phyloP scores from a whole-genome alignment of 2,329 filamentous ascomycete species.

The Calonectria fujianensis region DNA sequence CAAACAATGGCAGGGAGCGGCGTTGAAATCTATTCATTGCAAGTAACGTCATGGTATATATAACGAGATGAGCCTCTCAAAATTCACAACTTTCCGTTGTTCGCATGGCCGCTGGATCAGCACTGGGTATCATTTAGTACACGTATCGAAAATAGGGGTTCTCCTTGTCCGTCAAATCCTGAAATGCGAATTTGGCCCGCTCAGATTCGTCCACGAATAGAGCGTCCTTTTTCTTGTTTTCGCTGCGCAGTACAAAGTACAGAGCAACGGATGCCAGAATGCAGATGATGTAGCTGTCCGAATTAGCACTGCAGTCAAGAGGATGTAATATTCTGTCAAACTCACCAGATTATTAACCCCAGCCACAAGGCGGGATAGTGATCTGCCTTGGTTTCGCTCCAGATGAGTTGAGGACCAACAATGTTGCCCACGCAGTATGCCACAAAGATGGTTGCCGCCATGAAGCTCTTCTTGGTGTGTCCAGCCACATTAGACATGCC shows the following conservation, averaged over 20 bases:
- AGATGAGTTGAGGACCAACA: conserved; percentile 82
- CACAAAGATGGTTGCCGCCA: conserved; percentile 83
- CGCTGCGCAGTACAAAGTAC: conserved; percentile 75
- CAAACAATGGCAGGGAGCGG: conserved; percentile 41
- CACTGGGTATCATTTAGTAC: conserved; percentile 47
- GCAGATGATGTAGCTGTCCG: conserved; percentile 78
- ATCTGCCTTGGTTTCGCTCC: conserved; percentile 76
- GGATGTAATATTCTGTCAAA: rapidly evolving
- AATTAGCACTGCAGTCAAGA: conserved; percentile 30
- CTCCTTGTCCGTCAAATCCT: conserved; percentile 81
- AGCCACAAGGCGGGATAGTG: conserved; percentile 85
- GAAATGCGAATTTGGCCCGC: conserved; percentile 78
- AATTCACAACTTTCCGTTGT: conserved; percentile 10
- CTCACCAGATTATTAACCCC: conserved; percentile 77
- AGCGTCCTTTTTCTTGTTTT: conserved; percentile 72
- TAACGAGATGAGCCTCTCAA: conserved; percentile 15
- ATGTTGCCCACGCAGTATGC: conserved; percentile 87
- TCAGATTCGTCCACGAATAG: conserved; percentile 74
- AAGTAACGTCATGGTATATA: conserved; percentile 19
- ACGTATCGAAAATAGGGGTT: conserved; percentile 81
- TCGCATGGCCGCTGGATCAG: neutral
- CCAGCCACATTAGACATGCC: conserved; percentile 82
- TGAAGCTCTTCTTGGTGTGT: conserved; percentile 86
- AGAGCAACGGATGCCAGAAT: conserved; percentile 74
- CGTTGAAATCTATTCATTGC: conserved; percentile 44